Conservation (phyloP, 2,329 filamentous ascomycete genomes). For the Aureobasidium uvarum region DNA sequence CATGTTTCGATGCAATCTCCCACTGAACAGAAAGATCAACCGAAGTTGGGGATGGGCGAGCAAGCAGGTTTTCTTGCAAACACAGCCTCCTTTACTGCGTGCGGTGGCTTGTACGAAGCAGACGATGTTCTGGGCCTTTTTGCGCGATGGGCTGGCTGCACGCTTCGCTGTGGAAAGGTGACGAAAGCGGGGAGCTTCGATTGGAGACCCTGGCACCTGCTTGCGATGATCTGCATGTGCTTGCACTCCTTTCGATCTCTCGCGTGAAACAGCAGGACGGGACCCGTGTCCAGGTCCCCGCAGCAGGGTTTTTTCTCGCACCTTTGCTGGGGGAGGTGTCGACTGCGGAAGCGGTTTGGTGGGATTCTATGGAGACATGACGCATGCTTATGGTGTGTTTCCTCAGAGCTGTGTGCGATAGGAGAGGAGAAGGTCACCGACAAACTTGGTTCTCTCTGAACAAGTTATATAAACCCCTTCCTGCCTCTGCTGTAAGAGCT, state of each 20-base stretch:
- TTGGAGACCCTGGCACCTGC: slow-evolving; percentile 8
- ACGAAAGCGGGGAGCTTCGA: slow-evolving; percentile 19
- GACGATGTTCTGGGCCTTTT: neutral
- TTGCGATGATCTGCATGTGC: neutral
- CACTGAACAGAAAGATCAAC: neutral
- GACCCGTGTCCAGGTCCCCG: neutral
- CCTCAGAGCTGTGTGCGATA: neutral
- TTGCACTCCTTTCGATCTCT: neutral
- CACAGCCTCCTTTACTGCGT: slow-evolving; percentile 6
- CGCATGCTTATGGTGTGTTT: neutral
- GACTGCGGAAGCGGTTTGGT: neutral
- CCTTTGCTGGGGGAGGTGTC: neutral
- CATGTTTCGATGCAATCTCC: neutral
- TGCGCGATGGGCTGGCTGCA: neutral
- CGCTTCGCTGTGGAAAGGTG: neutral
- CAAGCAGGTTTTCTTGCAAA: slow-evolving; percentile 1
- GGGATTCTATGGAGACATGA: neutral
- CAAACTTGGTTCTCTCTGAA: neutral
- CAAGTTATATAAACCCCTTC: neutral
- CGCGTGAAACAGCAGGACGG: neutral
- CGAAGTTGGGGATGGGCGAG: neutral
- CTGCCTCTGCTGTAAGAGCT: neutral
- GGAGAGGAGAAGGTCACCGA: too few species aligned
- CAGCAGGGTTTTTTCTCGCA: neutral
- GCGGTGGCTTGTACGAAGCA: neutral